Evolutionary conservation across 352 stramenopile genomes (phyloP).

Genomic region (Phytopythium chamaehyphon): DNA sequence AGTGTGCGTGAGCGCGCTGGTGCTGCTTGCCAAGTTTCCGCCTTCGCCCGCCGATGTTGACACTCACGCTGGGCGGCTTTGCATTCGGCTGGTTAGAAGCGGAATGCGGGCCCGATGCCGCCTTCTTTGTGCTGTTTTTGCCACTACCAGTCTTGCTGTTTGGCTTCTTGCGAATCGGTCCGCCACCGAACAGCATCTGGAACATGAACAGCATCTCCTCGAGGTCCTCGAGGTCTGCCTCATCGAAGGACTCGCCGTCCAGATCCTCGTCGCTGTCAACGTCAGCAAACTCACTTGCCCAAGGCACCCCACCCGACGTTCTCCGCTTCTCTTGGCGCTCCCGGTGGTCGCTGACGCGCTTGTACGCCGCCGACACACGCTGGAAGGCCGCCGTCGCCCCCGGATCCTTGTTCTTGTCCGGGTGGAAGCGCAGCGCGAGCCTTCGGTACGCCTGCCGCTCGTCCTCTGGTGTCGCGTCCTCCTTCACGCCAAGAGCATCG

Average conservation of each 20-base stretch:
- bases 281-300: background rate
- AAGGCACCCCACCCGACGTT: background rate
- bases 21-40: background rate
- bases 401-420: constrained; percentile 62
- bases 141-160: background rate
- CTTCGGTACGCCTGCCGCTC: constrained; percentile 58
- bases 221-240: constrained; percentile 27
- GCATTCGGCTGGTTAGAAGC: constrained; percentile 4
- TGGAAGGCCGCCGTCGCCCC: constrained; percentile 69
- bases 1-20: too few species aligned
- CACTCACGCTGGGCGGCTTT: constrained; percentile 10
- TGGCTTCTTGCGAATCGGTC: constrained; percentile 3
- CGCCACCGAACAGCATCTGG: constrained; percentile 54
- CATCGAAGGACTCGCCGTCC: constrained; percentile 23
- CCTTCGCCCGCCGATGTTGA: constrained; percentile 13
- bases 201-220: constrained; percentile 81
- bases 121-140: constrained; percentile 7
- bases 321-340: constrained; percentile 12
- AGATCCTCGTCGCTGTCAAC: constrained; percentile 11
- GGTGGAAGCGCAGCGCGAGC: constrained; percentile 62
- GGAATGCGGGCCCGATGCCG: too few species aligned
- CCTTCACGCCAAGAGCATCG: constrained; percentile 32
- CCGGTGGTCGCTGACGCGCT: constrained; percentile 52
- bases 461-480: constrained; percentile 34
- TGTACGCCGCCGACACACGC: constrained; percentile 63